These are phyloP conservation scores for Syzygium malaccense DNA, from an alignment of 441 rosid genomes.

Conservation along the genomic window DNA sequence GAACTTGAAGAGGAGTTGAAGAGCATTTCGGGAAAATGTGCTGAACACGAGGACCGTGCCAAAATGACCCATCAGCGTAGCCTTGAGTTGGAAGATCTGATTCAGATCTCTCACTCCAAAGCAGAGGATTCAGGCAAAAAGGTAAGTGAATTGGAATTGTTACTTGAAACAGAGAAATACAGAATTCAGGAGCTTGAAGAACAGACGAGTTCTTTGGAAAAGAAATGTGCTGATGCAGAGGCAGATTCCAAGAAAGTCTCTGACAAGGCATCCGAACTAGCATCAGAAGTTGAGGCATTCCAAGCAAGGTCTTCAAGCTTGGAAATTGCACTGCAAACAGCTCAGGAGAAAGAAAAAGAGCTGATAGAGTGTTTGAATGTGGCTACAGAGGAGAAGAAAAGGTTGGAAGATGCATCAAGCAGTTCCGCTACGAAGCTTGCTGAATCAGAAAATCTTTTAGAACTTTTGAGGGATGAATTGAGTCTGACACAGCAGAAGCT, in stretches of 20 bases:
- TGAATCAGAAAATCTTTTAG: slow-evolving; percentile 66
- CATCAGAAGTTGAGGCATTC: slow-evolving; percentile 64
- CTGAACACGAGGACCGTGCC: slow-evolving; percentile 75
- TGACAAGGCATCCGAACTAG: slow-evolving; percentile 49
- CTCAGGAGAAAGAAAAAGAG: slow-evolving; percentile 56
- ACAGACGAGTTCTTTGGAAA: slow-evolving; percentile 59
- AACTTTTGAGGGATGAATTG: slow-evolving; percentile 61
- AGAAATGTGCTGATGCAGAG: slow-evolving; percentile 58
- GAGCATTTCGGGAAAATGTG: slow-evolving; percentile 42
- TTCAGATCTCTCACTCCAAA: slow-evolving; percentile 72
- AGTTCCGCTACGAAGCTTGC: slow-evolving; percentile 43
- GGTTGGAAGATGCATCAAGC: slow-evolving; percentile 47
- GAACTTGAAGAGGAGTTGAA: slow-evolving; percentile 63
- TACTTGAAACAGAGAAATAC: slow-evolving; percentile 81
- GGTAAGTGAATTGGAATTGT: slow-evolving; percentile 73
- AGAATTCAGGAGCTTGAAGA: slow-evolving; percentile 94
- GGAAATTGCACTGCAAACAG: slow-evolving; percentile 59
- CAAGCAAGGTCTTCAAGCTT: slow-evolving; percentile 65
- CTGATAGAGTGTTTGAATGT: slow-evolving; percentile 47
- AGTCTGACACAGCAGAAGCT: slow-evolving; percentile 51
- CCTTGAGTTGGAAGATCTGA: slow-evolving; percentile 77
- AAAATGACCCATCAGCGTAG: slow-evolving; percentile 71
- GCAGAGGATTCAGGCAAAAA: slow-evolving; percentile 67
- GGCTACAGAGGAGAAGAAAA: slow-evolving; percentile 58
- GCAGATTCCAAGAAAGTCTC: slow-evolving; percentile 44